Evolutionary conservation across 2,329 filamentous ascomycete genomes (phyloP).

Genomic region (Exophiala sp.): DNA sequence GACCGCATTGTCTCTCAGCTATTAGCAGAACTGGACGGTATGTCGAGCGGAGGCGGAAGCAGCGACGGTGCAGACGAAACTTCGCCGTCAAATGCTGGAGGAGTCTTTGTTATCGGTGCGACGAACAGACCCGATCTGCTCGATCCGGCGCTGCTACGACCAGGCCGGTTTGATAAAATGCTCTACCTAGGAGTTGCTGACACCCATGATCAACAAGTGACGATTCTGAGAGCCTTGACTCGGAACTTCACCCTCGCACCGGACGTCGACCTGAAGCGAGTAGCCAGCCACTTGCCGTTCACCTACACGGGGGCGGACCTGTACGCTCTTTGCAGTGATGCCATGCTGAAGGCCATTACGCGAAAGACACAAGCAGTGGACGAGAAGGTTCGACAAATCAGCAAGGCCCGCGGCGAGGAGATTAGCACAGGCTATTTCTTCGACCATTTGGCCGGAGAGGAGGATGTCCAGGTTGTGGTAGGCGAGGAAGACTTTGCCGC

Average conservation of each 20-base stretch:
- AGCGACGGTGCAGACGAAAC: constrained; percentile 54
- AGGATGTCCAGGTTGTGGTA: constrained; percentile 82
- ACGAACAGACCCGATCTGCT: constrained; percentile 92
- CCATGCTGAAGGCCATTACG: constrained; percentile 98
- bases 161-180: constrained; percentile 96
- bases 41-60: constrained; percentile 67
- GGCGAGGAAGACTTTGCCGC: constrained; percentile 79
- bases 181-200: constrained; percentile 93
- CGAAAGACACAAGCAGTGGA: constrained; percentile 80
- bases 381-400: constrained; percentile 65
- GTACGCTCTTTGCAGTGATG: constrained; percentile 93
- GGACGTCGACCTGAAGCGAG: constrained; percentile 64
- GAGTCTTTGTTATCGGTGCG: constrained; percentile 93
- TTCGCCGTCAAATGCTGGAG: constrained; percentile 49
- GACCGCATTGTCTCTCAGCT: constrained; percentile 94
- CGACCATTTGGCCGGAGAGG: constrained; percentile 76
- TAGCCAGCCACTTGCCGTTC: constrained; percentile 76
- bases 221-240: constrained; percentile 87
- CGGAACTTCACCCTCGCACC: constrained; percentile 87
- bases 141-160: constrained; percentile 80
- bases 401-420: constrained; percentile 35
- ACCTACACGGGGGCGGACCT: constrained; percentile 97
- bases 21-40: constrained; percentile 90
- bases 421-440: constrained; percentile 92
- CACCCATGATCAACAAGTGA: constrained; percentile 92